A percentile compares a stretch with the other conserved stretches of the same genome.
phyloP scores from a whole-genome alignment of 306 rosid species.

The Pterocarpus macrocarpus region DNA sequence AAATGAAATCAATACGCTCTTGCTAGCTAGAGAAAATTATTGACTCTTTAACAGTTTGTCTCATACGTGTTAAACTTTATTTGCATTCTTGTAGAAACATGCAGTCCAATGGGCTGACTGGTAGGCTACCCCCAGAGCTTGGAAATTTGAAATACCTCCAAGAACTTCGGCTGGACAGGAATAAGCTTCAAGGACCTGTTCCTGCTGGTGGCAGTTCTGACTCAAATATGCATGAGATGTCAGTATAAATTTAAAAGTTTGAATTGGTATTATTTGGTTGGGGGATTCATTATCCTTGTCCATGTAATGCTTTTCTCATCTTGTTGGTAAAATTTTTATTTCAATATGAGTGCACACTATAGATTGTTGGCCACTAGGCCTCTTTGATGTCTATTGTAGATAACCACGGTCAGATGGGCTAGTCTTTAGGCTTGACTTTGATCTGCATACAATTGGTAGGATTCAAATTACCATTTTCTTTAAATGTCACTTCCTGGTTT shows the following conservation, averaged over 20 bases:
- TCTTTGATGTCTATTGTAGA: too few relatives aligned
- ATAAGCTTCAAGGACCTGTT: slow-evolving; percentile 82
- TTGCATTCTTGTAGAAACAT: slow-evolving; percentile 72
- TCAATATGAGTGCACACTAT: background rate
- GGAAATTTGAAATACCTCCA: slow-evolving; percentile 78
- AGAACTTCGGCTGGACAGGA: slow-evolving; percentile 87
- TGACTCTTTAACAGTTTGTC: slow-evolving; percentile 17
- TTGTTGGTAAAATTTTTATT: background rate
- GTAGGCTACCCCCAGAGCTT: slow-evolving; percentile 74
- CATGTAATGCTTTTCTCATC: background rate
- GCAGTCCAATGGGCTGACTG: slow-evolving; percentile 87
- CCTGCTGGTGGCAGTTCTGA: slow-evolving; percentile 62
- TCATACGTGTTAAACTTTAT: slow-evolving; percentile 23
- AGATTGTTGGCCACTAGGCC: too few relatives aligned
- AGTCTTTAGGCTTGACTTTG: too few relatives aligned
- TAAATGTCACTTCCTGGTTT: too few relatives aligned
- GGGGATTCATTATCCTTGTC: slow-evolving; percentile 14
- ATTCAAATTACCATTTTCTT: too few relatives aligned
- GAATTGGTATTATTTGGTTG: background rate
- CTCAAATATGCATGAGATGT: slow-evolving; percentile 63
- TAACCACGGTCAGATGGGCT: too few relatives aligned
- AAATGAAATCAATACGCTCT: slow-evolving; percentile 32
- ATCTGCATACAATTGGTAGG: too few relatives aligned
- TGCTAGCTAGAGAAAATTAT: background rate
- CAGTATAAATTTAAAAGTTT: slow-evolving; percentile 48